Percentiles rank a stretch among this genome's conserved stretches.
These are phyloP conservation scores for Pelargonium nanum DNA, from an alignment of 345 rosid genomes.

Conservation along the genomic window DNA sequence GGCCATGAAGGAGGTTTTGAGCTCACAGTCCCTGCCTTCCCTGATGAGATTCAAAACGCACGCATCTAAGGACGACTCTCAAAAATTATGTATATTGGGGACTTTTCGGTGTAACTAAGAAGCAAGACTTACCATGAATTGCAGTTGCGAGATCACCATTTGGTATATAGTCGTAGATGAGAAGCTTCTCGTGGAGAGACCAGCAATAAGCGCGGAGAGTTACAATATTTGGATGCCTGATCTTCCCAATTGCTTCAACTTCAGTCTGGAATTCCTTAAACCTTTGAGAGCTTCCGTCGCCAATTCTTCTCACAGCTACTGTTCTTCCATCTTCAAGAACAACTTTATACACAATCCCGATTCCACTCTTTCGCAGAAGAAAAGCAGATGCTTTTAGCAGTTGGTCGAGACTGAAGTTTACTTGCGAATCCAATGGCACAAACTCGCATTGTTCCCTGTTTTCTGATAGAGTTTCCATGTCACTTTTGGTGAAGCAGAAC, in stretches of 20 bases:
- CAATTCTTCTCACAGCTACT: slow-evolving; percentile 72
- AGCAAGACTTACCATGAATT: slow-evolving; percentile 56
- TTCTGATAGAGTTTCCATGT: slow-evolving; percentile 36
- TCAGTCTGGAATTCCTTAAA: slow-evolving; percentile 77
- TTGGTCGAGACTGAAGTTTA: slow-evolving; percentile 64
- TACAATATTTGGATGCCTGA: slow-evolving; percentile 70
- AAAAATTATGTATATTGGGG: background rate
- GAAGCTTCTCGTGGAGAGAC: slow-evolving; percentile 77
- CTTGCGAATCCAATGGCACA: slow-evolving; percentile 46
- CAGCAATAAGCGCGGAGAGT: slow-evolving; percentile 84
- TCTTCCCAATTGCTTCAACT: slow-evolving; percentile 77
- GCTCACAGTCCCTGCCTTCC: slow-evolving; percentile 47
- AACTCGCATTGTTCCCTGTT: slow-evolving; percentile 48
- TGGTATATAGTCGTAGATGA: slow-evolving; percentile 87
- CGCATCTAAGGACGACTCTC: background rate
- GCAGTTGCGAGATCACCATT: slow-evolving; percentile 70
- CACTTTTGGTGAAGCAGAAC: slow-evolving; percentile 45
- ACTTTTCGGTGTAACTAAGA: background rate
- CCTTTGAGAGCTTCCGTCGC: slow-evolving; percentile 58
- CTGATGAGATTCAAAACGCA: slow-evolving; percentile 17
- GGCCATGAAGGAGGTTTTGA: slow-evolving; percentile 59
- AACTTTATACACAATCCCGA: slow-evolving; percentile 76
- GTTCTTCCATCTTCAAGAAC: slow-evolving; percentile 60
- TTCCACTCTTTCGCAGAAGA: slow-evolving; percentile 78
- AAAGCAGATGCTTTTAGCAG: slow-evolving; percentile 87